These are phyloP conservation scores for Neoscytalidium dimidiatum DNA, from an alignment of 2,329 filamentous ascomycete genomes.

Conservation along the genomic window DNA sequence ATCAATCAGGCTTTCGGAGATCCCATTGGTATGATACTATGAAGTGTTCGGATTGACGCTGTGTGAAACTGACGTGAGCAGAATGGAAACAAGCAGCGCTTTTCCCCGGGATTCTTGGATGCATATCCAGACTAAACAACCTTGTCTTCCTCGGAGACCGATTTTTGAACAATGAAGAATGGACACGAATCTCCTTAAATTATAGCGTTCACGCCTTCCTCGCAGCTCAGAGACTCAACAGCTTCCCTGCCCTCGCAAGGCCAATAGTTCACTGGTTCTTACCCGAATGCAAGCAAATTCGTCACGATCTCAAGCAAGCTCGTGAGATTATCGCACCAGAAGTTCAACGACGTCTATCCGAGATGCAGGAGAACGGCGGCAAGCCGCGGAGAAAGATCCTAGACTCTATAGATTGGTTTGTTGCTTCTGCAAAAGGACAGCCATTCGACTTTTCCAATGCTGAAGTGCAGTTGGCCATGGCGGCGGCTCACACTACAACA, in stretches of 20 bases:
- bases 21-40: too few species aligned
- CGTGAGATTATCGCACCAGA: neutral
- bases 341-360: neutral
- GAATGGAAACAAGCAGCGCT: neutral
- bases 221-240: slow-evolving; percentile 35
- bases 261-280: slow-evolving; percentile 22
- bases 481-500: slow-evolving; percentile 22
- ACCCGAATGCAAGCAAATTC: neutral
- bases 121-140: neutral
- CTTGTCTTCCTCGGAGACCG: neutral
- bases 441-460: neutral
- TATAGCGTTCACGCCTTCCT: slow-evolving; percentile 41
- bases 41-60: too few species aligned
- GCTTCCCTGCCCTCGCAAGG: slow-evolving; percentile 36
- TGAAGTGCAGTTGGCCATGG: slow-evolving; percentile 11
- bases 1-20: neutral
- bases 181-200: slow-evolving; percentile 36
- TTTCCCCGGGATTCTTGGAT: neutral
- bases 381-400: neutral
- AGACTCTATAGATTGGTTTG: neutral
- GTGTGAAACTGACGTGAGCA: too few species aligned
- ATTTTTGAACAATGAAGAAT: slow-evolving; percentile 34
- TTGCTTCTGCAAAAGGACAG: neutral
- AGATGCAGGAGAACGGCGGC: neutral
- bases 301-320: neutral